Conservation (phyloP, 2,329 filamentous ascomycete species). For the Teratosphaeria nubilosa region DNA sequence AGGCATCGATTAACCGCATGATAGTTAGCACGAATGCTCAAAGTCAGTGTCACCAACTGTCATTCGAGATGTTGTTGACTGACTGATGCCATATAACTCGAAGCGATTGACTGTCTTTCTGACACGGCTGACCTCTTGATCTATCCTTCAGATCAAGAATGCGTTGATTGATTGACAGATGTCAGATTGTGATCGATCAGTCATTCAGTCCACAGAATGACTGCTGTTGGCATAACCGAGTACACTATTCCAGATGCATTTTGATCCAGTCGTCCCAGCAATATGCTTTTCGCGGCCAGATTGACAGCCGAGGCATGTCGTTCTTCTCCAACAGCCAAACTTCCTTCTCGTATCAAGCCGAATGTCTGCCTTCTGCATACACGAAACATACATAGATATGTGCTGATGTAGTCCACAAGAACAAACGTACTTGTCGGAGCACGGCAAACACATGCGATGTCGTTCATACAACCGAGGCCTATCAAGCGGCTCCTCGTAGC, state of each 20-base stretch:
- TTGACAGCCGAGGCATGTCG: background rate
- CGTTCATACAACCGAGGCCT: constrained; percentile 8
- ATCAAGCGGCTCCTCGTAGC: constrained; percentile 21
- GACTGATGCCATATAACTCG: too few species aligned
- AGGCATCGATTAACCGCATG: too few species aligned
- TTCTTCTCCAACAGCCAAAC: background rate
- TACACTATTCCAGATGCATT: background rate
- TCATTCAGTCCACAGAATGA: background rate
- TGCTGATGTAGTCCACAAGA: background rate
- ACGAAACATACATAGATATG: background rate
- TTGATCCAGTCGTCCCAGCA: background rate
- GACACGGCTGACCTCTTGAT: too few species aligned
- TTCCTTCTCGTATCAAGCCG: background rate
- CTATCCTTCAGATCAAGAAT: too few species aligned
- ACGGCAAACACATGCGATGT: background rate
- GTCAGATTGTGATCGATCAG: background rate
- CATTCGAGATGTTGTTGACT: too few species aligned
- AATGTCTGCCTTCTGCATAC: background rate
- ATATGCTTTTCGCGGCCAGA: background rate
- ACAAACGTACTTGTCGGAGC: background rate
- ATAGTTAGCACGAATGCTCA: too few species aligned
- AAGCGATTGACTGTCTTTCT: too few species aligned
- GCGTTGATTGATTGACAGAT: too few species aligned
- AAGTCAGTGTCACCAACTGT: too few species aligned
- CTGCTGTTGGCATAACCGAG: background rate